These are phyloP conservation scores for Penicillium sp. DNA, from an alignment of 2,329 filamentous ascomycete species.

Conservation along the genomic window DNA sequence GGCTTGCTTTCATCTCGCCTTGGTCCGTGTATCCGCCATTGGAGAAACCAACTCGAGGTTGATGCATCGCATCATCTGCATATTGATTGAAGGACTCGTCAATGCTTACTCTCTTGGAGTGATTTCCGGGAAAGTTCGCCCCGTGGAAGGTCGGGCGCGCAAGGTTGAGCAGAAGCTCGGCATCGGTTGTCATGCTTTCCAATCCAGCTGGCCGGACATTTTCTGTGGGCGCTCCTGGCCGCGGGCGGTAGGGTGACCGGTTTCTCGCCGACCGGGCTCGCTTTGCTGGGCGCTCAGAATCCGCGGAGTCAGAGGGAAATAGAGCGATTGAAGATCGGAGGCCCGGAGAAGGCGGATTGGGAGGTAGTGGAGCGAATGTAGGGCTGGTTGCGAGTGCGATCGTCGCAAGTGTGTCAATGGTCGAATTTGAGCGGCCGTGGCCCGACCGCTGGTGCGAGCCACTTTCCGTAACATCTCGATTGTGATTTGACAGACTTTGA, in stretches of 20 bases:
- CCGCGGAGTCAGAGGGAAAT: constrained; percentile 32
- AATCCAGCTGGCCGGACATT: constrained; percentile 34
- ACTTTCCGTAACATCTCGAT: constrained; percentile 23
- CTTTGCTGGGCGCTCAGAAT: constrained; percentile 56
- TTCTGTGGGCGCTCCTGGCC: constrained; percentile 26
- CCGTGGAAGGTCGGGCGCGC: constrained; percentile 34
- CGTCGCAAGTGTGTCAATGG: constrained; percentile 52
- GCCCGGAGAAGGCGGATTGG: constrained; percentile 32
- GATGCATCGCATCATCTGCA: constrained; percentile 24
- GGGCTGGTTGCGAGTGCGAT: constrained; percentile 53
- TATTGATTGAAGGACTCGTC: constrained; percentile 33
- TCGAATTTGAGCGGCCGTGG: constrained; percentile 49
- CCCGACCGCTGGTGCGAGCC: constrained; percentile 32
- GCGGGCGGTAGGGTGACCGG: constrained; percentile 43
- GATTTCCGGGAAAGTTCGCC: constrained; percentile 30
- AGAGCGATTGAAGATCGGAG: constrained; percentile 26
- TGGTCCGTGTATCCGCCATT: constrained; percentile 13
- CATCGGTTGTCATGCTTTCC: constrained; percentile 50
- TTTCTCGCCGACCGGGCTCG: constrained; percentile 61
- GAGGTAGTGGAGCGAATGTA: constrained; percentile 40
- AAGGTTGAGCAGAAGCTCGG: constrained; percentile 50
- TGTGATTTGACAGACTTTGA: constrained; percentile 21
- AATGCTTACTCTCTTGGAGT: constrained; percentile 33
- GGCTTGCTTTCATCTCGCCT: constrained; percentile 19
- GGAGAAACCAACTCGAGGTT: constrained; percentile 23